phyloP scores from a whole-genome alignment of 805 yeast genomes.

The Metschnikowia borealis region DNA sequence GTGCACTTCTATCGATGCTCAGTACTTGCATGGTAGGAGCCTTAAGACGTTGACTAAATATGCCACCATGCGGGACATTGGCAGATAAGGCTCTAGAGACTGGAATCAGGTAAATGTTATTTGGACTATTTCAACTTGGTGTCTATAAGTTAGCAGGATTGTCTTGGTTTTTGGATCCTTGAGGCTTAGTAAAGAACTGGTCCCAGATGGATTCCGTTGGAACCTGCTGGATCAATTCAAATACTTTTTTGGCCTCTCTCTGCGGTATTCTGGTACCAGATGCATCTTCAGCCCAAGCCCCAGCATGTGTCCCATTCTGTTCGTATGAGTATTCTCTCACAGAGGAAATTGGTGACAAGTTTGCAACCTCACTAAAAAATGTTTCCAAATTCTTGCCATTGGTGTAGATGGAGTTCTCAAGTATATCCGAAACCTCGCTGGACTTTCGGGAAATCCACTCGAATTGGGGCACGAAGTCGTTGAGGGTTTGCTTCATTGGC shows the following conservation, averaged over 20 bases:
- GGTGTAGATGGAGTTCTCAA: background rate
- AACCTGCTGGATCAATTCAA: conserved; percentile 58
- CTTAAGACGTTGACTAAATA: conserved; percentile 16
- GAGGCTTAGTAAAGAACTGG: conserved; percentile 45
- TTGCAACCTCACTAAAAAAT: conserved; percentile 48
- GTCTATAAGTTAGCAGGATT: background rate
- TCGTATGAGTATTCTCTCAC: conserved; percentile 2
- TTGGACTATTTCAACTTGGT: background rate
- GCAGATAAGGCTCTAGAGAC: background rate
- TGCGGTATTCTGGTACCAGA: background rate
- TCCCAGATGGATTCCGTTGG: conserved; percentile 70
- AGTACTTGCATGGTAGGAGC: conserved; percentile 11
- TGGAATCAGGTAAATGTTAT: background rate
- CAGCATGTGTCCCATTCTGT: background rate
- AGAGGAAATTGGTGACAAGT: conserved; percentile 19
- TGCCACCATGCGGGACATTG: conserved; percentile 11
- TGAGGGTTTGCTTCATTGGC: background rate
- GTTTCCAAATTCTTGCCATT: conserved; percentile 29
- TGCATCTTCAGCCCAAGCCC: background rate
- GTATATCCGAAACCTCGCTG: background rate
- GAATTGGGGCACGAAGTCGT: conserved; percentile 5
- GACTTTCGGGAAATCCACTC: conserved; percentile 6
- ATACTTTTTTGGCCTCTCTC: conserved; percentile 53
- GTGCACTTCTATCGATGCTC: conserved; percentile 19
- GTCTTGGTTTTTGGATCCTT: background rate